Base-by-base conservation (phyloP, 1,284 basidiomycete genomes). In the Microbotryum intermedium region DNA sequence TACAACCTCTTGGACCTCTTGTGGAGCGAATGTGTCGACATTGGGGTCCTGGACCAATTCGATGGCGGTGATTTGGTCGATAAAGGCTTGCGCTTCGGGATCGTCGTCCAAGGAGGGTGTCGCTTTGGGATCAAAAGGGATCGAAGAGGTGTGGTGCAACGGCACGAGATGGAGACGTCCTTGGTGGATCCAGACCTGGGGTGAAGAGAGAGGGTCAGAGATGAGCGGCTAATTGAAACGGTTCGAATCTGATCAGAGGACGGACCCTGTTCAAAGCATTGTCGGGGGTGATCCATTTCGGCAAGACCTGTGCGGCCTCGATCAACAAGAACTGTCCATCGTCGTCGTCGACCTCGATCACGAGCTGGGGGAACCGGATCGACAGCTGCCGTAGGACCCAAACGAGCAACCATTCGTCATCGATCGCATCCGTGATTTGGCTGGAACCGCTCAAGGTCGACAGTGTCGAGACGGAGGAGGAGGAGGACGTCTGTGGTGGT, bases 271-370 rank as follows among this genome's bases (percentile, higher is more conserved):
- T 94, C 72, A 86, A 83, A 47, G 90, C 85, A 73, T 93, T 92
- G 49, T 85, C 81, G 1, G 94, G 95, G 13, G 85, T 86, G 49
- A 97, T 84, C 95, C 94, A 98, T 1, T 80, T 77, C 5, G 94
- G 93, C 11, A 99, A 78, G 52, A 79, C 81, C 58, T 97, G 87
- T 11, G 95, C 95, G 4, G 90, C 94, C 76, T 99, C 94, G 65
- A 98, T 97, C 61, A 98, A 81, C 46, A 98, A 76, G 72, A 98
- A 97, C 71, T 98, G 90, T 30, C 95, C 95, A 74, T 99, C 94
- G 5, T 87, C 85, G 76, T 97, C 94, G 62, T 82, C 56, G 30
- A 71, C 55, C 6, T 43, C 85, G 57, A 91, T 80, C 11, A 82
- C 82, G 48, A 88, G 77, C 67, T 89, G 84, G 18, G 50, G 23